These are phyloP conservation scores for Clonostachys sp. DNA, from an alignment of 2,329 filamentous ascomycete genomes.

Conservation along the genomic window DNA sequence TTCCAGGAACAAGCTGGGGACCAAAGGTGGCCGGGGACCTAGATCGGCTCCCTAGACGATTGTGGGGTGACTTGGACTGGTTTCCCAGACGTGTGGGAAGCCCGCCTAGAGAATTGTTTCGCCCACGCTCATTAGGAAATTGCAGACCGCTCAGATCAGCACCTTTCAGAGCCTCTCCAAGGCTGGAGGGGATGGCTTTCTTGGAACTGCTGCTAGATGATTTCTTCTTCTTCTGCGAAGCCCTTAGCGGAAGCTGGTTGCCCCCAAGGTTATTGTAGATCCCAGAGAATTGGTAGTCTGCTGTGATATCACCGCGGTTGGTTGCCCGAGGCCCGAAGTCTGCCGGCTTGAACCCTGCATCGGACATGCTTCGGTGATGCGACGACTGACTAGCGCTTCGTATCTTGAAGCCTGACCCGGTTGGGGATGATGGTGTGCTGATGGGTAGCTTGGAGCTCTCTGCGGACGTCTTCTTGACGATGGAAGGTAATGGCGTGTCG, in stretches of 20 bases:
- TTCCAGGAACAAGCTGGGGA: conserved; percentile 18
- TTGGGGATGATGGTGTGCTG: conserved; percentile 17
- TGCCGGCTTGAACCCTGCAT: conserved; percentile 39
- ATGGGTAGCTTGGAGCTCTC: conserved; percentile 24
- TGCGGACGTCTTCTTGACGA: conserved; percentile 11
- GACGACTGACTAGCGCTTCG: conserved; percentile 10
- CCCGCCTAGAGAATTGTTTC: conserved; percentile 31
- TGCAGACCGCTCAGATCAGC: conserved; percentile 44
- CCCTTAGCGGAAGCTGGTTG: conserved; percentile 44
- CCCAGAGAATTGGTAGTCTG: conserved; percentile 58
- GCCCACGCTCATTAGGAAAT: conserved; percentile 39
- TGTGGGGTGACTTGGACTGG: conserved; percentile 49
- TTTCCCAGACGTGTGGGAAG: conserved; percentile 20
- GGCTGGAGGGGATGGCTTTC: conserved; percentile 16
- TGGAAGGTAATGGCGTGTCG: conserved; percentile 26
- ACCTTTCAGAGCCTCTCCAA: conserved; percentile 50
- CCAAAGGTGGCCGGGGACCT: conserved; percentile 25
- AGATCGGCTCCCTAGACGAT: conserved; percentile 34
- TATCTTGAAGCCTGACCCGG: conserved; percentile 9
- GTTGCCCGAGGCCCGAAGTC: conserved; percentile 34
- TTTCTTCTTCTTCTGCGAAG: conserved; percentile 32
- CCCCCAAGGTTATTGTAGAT: conserved; percentile 29
- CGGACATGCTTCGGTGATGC: conserved; percentile 48
- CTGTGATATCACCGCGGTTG: conserved; percentile 26
- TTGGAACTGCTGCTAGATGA: conserved; percentile 15